phyloP scores from a whole-genome alignment of 2,329 filamentous ascomycete genomes.

The Aspergillus pseudotamarii region DNA sequence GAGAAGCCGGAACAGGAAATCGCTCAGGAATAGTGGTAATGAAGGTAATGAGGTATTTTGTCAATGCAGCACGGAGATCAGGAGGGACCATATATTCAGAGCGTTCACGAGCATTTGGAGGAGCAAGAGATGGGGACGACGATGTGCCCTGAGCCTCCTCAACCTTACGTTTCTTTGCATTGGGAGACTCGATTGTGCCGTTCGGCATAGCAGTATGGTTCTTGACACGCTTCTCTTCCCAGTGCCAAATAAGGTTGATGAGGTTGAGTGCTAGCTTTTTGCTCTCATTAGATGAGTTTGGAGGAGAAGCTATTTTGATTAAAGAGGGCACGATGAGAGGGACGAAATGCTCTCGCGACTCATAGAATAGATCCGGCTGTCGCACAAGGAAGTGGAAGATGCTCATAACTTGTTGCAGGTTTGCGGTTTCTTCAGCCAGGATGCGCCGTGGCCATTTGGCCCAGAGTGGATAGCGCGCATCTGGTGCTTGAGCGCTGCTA shows the following conservation, averaged over 20 bases:
- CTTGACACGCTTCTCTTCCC: conserved; percentile 82
- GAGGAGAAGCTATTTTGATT: conserved; percentile 78
- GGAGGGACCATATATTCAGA: conserved; percentile 70
- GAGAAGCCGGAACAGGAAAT: conserved; percentile 73
- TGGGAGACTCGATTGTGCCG: conserved; percentile 68
- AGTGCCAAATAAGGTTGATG: conserved; percentile 87
- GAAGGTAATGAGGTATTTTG: conserved; percentile 95
- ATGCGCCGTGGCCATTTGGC: conserved; percentile 88
- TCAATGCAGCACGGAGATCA: conserved; percentile 72
- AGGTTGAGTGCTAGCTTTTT: conserved; percentile 89
- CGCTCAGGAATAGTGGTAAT: conserved; percentile 88
- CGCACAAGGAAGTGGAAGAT: conserved; percentile 97
- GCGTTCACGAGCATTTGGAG: conserved; percentile 51
- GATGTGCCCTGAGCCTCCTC: conserved; percentile 60
- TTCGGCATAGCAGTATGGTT: conserved; percentile 31
- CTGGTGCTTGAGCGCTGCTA: conserved; percentile 60
- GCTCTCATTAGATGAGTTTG: conserved; percentile 84
- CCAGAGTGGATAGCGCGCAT: conserved; percentile 79
- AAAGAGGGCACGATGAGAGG: conserved; percentile 86
- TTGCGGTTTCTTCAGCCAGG: conserved; percentile 89
- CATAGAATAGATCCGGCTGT: conserved; percentile 91
- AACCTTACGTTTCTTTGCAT: conserved; percentile 73
- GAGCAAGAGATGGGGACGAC: conserved; percentile 57
- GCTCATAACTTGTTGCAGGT: conserved; percentile 91
- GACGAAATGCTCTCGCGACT: conserved; percentile 88